Evolutionary conservation across 2,329 filamentous ascomycete species (phyloP), one percentile per base, ranked within the genome.

Genomic region (Bimuria novae-zelandiae): DNA sequence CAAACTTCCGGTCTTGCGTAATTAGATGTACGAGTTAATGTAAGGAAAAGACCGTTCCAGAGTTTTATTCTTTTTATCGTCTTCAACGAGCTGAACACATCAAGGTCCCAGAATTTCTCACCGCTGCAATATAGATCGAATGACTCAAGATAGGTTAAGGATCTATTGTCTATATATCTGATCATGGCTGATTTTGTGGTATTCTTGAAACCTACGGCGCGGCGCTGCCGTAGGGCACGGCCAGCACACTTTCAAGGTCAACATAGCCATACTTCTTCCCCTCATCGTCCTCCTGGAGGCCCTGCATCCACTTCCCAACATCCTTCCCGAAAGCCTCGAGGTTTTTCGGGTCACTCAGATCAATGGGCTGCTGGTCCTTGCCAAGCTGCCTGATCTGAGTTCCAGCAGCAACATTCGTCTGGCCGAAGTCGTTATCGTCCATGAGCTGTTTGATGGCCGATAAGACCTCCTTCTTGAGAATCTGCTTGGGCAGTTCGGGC

Each of bases 371-470:
- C 50, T 81, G 72, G 48, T 81, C 79, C 64, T 80, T 81, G 10
- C 80, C 80, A 11, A 83, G 64, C 67, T 83, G 80, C 47, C 73
- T 67, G 32, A 84, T 81, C 67, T 83, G 81, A 14, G 76, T 74
- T 2, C 80, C 80, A 1, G 78, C 78, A 23, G 76, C 74, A 12
- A 78, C 74, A 50, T 74, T 76, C 2, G 78, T 77, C 11, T 77
- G 49, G 3, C 74, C 77, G 57, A 86, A 85, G 57, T 86, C 73
- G 30, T 82, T 72, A 33, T 82, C 77, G 42, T 81, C 79, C 2
- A 81, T 55, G 27, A 75, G 59, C 50, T 74, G 67, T 45, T 81
- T 63, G 47, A 86, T 78, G 0, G 81, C 81, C 0, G 78, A 78
- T 12, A 57, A 33, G 7, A 71, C 65, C 39, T 63, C 63, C 10